Evolutionary conservation across 2,329 filamentous ascomycete species (phyloP), one percentile per base, ranked within the genome.

Genomic region (Ophiosphaerella narmari): DNA sequence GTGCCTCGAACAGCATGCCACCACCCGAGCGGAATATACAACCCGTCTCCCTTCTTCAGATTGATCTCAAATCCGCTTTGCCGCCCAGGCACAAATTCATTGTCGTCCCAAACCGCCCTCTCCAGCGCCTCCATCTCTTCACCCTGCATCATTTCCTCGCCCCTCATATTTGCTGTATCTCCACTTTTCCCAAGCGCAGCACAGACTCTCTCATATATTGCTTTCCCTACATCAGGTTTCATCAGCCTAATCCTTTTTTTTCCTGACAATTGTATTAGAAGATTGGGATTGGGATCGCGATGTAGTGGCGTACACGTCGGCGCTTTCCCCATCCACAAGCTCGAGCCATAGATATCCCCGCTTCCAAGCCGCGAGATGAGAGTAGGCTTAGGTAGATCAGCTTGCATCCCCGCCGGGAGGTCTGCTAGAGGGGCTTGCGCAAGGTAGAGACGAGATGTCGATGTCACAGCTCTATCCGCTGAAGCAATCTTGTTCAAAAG

Each of bases 281-380:
- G 65, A 67, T 99, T 99, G 0, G 91, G 91, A 64, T 97, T 97
- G 0, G 94, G 94, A 65, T 99, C 94, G 46, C 89, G 84, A 73
- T 99, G 94, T 3, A 96, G 78, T 3, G 94, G 91, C 0, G 94
- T 97, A 62, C 91, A 91, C 0, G 92, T 97, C 0, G 91, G 91
- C 34, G 91, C 85, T 12, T 87, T 78, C 1, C 94, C 94, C 11
- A 97, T 81, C 93, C 93, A 99, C 37, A 97, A 78, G 61, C 89
- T 95, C 0, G 88, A 87, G 62, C 82, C 84, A 69, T 97, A 97
- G n/a, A 97, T 75, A 69, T 97, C 92, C 2, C 90, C 91, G 59
- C 83, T 88, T 0, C 89, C 89, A 1, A 84, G 81, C 6, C 76
- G 68, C 3, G 66, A 71, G 3, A 96, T 84, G 4, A 92, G 64